Percentiles rank a stretch among this genome's conserved stretches.
Conservation (phyloP, 2,329 filamentous ascomycete species). For the Xylaria sp. region DNA sequence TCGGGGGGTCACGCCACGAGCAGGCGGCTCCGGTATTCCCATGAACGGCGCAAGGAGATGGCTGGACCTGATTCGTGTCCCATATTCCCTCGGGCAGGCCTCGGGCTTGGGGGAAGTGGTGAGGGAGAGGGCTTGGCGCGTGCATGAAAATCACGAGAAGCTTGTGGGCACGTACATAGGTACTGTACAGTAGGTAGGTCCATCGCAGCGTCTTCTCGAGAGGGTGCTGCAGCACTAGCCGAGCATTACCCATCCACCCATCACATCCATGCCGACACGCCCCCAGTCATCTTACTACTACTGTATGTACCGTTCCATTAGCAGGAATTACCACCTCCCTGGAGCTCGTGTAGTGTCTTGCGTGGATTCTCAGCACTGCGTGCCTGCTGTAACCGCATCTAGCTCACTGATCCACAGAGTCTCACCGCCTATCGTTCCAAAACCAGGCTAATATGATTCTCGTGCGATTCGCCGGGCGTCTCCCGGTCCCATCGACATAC, state of each 20-base stretch:
- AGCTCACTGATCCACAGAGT: constrained; percentile 30
- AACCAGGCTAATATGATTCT: constrained; percentile 26
- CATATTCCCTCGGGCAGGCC: not conserved
- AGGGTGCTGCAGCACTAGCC: constrained; percentile 19
- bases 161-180: constrained; percentile 3
- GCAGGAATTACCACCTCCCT: constrained; percentile 22
- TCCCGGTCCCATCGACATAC: constrained; percentile 22
- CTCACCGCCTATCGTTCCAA: constrained; percentile 34
- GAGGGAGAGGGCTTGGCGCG: constrained; percentile 11
- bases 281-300: constrained; percentile 30
- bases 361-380: constrained; percentile 21
- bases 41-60: constrained; percentile 15
- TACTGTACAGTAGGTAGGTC: not conserved
- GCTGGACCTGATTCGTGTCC: constrained; percentile 27
- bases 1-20: constrained; percentile 30
- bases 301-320: constrained; percentile 16
- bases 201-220: not conserved
- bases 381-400: constrained; percentile 8
- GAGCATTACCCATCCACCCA: constrained; percentile 12
- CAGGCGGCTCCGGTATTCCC: constrained; percentile 33
- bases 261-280: constrained; percentile 3
- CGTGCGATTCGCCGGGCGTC: constrained; percentile 23
- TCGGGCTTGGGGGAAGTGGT: constrained; percentile 6
- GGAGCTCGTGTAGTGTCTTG: constrained; percentile 16
- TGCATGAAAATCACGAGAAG: constrained; percentile 16